These are phyloP conservation scores for Boletus semigastroideus DNA, from an alignment of 1,284 basidiomycete species.

Conservation along the genomic window DNA sequence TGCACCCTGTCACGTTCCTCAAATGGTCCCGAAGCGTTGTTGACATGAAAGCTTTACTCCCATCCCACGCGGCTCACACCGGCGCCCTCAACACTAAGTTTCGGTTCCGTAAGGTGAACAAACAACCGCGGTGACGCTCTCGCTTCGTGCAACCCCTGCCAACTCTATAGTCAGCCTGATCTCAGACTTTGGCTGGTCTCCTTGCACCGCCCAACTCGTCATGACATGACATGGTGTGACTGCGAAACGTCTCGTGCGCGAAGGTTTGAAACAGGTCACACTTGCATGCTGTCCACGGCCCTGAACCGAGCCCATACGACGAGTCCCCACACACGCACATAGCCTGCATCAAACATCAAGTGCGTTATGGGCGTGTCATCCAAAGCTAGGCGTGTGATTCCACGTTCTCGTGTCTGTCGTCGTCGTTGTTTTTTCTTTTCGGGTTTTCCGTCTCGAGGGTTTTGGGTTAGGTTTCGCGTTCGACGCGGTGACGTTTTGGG, in stretches of 20 bases:
- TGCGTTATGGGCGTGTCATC: neutral
- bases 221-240: no score
- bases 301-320: no score
- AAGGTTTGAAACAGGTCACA: constrained; percentile 16
- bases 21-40: neutral
- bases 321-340: neutral
- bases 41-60: neutral
- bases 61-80: constrained; percentile 8
- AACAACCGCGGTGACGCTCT: constrained; percentile 6
- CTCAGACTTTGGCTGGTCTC: no score
- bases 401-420: constrained; percentile 2
- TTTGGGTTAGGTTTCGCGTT: no score
- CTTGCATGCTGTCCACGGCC: neutral
- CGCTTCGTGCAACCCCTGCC: no score
- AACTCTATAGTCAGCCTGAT: no score
- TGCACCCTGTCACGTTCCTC: neutral
- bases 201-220: no score
- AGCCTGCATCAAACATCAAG: constrained; percentile 7
- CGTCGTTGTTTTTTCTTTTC: no score
- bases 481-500: no score
- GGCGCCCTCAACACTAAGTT: neutral
- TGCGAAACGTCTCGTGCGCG: neutral
- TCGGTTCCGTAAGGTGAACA: constrained; percentile 16
- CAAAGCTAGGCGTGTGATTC: neutral
- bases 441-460: no score